Conservation (phyloP, 2,329 filamentous ascomycete genomes). For the Ascochyta viciae-villosae region DNA sequence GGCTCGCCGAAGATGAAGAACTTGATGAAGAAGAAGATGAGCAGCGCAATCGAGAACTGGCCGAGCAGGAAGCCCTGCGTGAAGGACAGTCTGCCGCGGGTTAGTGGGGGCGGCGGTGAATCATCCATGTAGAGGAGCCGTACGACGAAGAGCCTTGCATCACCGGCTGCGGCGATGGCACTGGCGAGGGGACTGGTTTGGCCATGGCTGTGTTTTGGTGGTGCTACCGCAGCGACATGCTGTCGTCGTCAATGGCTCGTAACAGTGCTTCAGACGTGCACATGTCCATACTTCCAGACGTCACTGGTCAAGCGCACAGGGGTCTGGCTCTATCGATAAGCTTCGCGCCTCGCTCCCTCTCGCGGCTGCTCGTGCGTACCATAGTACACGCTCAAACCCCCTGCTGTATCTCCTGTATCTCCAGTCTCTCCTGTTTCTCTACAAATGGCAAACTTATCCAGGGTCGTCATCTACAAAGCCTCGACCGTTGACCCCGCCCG, state of each 20-base stretch:
- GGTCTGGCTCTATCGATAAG: background rate
- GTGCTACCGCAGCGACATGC: slow-evolving; percentile 8
- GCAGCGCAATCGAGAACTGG: slow-evolving; percentile 87
- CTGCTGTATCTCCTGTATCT: background rate
- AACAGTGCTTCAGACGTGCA: background rate
- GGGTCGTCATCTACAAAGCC: slow-evolving; percentile 23
- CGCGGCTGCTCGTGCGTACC: background rate
- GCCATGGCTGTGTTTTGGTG: slow-evolving; percentile 17
- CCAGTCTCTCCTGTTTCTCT: too few species aligned
- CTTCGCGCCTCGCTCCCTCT: background rate
- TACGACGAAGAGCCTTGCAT: slow-evolving; percentile 30
- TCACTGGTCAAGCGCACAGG: slow-evolving; percentile 1
- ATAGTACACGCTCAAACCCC: background rate
- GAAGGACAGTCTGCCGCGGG: slow-evolving; percentile 74
- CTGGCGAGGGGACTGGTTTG: slow-evolving; percentile 21
- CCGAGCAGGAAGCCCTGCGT: slow-evolving; percentile 92
- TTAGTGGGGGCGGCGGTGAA: slow-evolving; percentile 28
- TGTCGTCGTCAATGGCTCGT: background rate
- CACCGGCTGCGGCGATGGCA: slow-evolving; percentile 21
- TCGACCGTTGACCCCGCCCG: slow-evolving; percentile 23
- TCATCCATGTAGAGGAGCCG: background rate
- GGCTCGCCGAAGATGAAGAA: slow-evolving; percentile 99
- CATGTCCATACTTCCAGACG: background rate
- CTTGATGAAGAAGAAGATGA: slow-evolving; percentile 95
- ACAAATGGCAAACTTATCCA: slow-evolving; percentile 25